Conservation (phyloP, 2,329 filamentous ascomycete species). For the Fusarium sp. region DNA sequence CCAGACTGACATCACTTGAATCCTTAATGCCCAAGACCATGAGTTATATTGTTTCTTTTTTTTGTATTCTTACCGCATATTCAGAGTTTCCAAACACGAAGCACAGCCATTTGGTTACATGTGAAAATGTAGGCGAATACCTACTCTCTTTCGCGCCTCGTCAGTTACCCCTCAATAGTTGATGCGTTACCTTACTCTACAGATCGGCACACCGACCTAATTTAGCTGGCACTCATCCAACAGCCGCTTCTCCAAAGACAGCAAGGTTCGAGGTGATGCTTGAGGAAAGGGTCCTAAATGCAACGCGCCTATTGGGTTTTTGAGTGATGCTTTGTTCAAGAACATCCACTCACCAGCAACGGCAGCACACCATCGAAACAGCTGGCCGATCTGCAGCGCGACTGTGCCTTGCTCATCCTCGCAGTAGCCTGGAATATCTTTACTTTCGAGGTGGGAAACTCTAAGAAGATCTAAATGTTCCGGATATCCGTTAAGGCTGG, state of each 20-base stretch:
- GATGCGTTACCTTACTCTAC: slow-evolving; percentile 15
- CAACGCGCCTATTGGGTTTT: slow-evolving; percentile 19
- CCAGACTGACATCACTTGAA: slow-evolving; percentile 32
- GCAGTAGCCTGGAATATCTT: slow-evolving; percentile 5
- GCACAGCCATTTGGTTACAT: not conserved
- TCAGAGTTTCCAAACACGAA: not conserved
- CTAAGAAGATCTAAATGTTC: slow-evolving; percentile 6
- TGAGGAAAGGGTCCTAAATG: slow-evolving; percentile 25
- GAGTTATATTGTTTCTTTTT: slow-evolving; percentile 11
- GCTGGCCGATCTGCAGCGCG: slow-evolving; percentile 25
- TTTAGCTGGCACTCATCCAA: slow-evolving; percentile 22
- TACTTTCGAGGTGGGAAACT: slow-evolving; percentile 16
- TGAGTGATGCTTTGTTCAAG: slow-evolving; percentile 3
- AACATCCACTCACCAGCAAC: slow-evolving; percentile 26
- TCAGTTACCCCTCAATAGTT: slow-evolving; percentile 32
- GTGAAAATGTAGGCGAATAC: not conserved
- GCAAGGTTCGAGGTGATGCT: slow-evolving; percentile 18
- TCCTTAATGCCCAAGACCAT: slow-evolving; percentile 5
- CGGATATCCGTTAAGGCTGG: not conserved
- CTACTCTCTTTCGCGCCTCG: slow-evolving; percentile 10
- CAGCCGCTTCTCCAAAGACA: slow-evolving; percentile 12
- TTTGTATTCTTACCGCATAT: not conserved
- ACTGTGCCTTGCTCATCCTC: slow-evolving; percentile 27
- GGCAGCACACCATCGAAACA: slow-evolving; percentile 35
- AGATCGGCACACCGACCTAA: slow-evolving; percentile 38